Conservation (phyloP, 768 basidiomycete species). For the Mrakia gelida region DNA sequence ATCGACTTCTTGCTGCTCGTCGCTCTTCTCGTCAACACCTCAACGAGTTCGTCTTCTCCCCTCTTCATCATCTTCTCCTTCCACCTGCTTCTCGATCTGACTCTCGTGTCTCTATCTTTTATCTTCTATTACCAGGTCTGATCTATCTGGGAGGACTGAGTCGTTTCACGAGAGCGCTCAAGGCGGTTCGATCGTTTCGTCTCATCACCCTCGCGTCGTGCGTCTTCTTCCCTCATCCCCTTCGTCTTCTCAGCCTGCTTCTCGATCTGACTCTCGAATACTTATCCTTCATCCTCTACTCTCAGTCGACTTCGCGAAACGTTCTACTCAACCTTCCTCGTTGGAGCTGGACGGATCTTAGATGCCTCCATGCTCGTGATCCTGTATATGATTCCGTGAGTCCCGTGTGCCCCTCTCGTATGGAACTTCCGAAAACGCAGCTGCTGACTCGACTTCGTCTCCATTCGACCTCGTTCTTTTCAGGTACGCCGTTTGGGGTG, state of each 20-base stretch:
- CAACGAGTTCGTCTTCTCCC: constrained; percentile 32
- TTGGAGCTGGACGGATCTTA: constrained; percentile 75
- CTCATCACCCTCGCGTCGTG: constrained; percentile 86
- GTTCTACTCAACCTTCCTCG: constrained; percentile 76
- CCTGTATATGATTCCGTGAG: constrained; percentile 76
- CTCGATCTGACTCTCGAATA: no score
- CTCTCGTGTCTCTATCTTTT: constrained; percentile 50
- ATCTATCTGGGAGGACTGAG: constrained; percentile 72
- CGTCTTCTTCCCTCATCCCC: no score
- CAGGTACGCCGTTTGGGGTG: constrained; percentile 77
- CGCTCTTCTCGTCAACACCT: constrained; percentile 58
- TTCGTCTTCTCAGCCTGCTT: no score
- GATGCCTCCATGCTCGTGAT: constrained; percentile 86
- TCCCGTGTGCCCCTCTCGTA: not conserved
- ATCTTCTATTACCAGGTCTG: constrained; percentile 46
- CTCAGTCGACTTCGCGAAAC: constrained; percentile 78
- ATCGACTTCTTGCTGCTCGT: constrained; percentile 80
- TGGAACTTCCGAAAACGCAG: not conserved
- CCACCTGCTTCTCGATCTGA: constrained; percentile 46
- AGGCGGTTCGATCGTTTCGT: constrained; percentile 80
- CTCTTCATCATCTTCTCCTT: constrained; percentile 15
- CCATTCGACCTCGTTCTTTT: no score
- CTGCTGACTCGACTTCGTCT: not conserved
- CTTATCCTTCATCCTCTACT: no score
- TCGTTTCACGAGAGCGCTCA: constrained; percentile 76